Conservation (phyloP, 768 basidiomycete species). For the Hortiboletus campestris region DNA sequence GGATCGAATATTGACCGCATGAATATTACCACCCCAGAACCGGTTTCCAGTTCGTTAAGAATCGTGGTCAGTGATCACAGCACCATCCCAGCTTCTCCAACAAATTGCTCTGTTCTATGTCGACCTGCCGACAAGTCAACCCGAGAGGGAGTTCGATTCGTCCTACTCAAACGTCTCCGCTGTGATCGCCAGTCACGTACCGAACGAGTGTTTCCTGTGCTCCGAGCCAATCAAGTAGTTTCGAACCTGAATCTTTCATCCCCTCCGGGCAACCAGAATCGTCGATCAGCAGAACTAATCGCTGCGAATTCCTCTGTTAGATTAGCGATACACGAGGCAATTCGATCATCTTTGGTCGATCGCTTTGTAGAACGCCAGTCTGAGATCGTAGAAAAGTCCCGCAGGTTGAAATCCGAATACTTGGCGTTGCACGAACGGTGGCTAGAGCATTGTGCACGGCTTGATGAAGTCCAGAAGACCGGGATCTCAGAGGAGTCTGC, state of each 20-base stretch:
- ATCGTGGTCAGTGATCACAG: conserved; percentile 32
- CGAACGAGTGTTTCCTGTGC: conserved; percentile 61
- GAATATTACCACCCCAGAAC: conserved; percentile 8
- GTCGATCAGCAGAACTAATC: conserved; percentile 49
- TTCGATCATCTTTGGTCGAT: conserved; percentile 50
- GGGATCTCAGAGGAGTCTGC: conserved; percentile 38
- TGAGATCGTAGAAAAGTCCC: conserved; percentile 51
- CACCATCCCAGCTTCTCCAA: conserved; percentile 7
- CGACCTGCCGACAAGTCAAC: conserved; percentile 39
- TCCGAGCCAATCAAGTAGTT: conserved; percentile 56
- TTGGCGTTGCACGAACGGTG: conserved; percentile 66
- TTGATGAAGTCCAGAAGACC: conserved; percentile 51
- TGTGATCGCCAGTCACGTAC: conserved; percentile 59
- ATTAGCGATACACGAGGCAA: conserved; percentile 36
- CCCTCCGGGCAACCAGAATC: conserved; percentile 37
- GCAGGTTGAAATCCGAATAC: conserved; percentile 64
- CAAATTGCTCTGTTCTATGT: conserved; percentile 2
- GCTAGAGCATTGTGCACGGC: conserved; percentile 63
- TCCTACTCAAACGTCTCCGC: conserved; percentile 59
- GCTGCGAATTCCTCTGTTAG: conserved; percentile 35
- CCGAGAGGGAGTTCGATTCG: conserved; percentile 59
- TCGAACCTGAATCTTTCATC: conserved; percentile 31
- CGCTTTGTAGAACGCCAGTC: conserved; percentile 55
- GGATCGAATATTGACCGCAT: conserved; percentile 7
- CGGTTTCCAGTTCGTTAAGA: conserved; percentile 15